Evolutionary conservation across 129 eudicot species (phyloP), one percentile per base, ranked within the genome.

Genomic region (Lactuca saligna): DNA sequence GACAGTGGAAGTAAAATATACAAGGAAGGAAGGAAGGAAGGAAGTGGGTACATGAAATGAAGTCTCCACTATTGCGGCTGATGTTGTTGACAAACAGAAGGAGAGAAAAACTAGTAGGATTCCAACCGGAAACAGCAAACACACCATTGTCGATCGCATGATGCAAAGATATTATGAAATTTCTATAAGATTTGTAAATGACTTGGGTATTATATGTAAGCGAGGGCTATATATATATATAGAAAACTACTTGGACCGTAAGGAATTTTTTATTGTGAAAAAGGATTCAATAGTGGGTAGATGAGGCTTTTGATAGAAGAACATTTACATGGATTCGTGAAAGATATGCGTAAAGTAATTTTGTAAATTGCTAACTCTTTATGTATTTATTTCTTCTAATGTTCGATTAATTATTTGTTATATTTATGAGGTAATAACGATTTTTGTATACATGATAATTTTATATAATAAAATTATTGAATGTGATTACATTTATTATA

Each of bases 21-120:
- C 3, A 42, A 41, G 25, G 31, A 16, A 20, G 3, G 3, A 20
- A 20, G 3, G 3, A 20, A 20, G 20, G 29, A 25, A 20, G 41
- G 11, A 9, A 0, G 11, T 11, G 2, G 2, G 15, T 72, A 80
- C 77, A 48, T 14, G 38, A 34, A 76, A 76, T 8, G 81, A 61
- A 12, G 74, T 67, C 75, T 76, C 81, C 17, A 76, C 81, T 16
- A 63, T 69, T 14, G 9, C 56, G 55, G 70, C 81, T 39, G 81
- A 61, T 5, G 71, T 31, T 3, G 51, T 50, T 0, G 57, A 68
- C 54, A 59, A 12, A 34, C 56, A 60, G 3, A 73, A 29, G 15
- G 76, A 46, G 72, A 65, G 34, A 29, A 64, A 32, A 54, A 66
- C 72, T 44, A 65, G 15, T 38, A 65, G 31, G 29, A 74, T 9